phyloP scores from a whole-genome alignment of 2,329 filamentous ascomycete species.

The Chrysoporthe deuterocubensis region DNA sequence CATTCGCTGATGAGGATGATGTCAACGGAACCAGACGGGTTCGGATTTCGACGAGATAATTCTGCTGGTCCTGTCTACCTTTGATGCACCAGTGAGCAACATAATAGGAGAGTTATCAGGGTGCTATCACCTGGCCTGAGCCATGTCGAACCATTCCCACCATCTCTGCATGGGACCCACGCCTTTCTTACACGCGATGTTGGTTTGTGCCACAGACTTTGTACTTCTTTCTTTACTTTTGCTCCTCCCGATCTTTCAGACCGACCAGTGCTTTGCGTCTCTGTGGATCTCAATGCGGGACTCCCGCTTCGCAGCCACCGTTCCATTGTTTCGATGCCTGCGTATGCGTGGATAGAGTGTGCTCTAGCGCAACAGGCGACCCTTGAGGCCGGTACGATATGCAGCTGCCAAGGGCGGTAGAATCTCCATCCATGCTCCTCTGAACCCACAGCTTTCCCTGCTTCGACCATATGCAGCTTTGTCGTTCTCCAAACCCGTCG shows the following conservation, averaged over 20 bases:
- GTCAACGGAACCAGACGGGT: neutral
- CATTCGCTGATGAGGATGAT: neutral
- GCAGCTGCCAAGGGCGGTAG: neutral
- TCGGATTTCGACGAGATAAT: neutral
- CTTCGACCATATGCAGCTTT: neutral
- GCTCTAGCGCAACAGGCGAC: neutral
- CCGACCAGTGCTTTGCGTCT: neutral
- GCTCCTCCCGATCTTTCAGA: neutral
- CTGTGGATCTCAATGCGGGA: conserved; percentile 10
- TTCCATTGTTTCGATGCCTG: neutral
- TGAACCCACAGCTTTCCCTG: neutral
- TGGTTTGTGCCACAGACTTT: conserved; percentile 11
- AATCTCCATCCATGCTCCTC: neutral
- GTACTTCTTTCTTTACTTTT: conserved; percentile 13
- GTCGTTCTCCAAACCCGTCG: too few species aligned
- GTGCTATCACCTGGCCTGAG: neutral
- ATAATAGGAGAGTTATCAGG: neutral
- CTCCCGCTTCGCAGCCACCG: neutral
- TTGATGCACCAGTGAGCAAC: neutral
- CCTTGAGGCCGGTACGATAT: neutral
- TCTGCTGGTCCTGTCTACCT: neutral
- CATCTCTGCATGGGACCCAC: neutral
- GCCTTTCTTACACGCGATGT: conserved; percentile 12
- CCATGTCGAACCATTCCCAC: conserved; percentile 11
- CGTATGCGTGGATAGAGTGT: neutral